Conservation (phyloP, 441 rosid species). For the Hura crepitans region DNA sequence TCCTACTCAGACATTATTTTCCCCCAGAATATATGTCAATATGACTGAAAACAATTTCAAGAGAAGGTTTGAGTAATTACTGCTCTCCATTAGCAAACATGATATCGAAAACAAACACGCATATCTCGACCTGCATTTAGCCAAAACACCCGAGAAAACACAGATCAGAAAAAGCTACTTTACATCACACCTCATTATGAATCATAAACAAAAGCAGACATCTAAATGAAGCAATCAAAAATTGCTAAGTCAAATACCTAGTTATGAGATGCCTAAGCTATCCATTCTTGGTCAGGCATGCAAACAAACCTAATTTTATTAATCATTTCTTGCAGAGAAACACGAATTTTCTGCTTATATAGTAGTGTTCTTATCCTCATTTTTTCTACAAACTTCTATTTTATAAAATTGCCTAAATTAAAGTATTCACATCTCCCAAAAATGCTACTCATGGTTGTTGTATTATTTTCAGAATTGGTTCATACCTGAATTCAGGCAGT, state of each 20-base stretch:
- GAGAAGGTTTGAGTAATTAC: conserved; percentile 42
- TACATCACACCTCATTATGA: conserved; percentile 2
- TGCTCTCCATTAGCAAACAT: conserved; percentile 82
- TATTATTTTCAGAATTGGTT: background rate
- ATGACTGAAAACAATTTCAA: conserved; percentile 13
- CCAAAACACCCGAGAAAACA: conserved; percentile 17
- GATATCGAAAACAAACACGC: conserved; percentile 76
- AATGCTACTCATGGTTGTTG: background rate
- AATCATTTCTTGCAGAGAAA: background rate
- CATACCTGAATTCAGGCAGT: background rate
- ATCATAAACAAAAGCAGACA: background rate
- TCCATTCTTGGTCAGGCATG: background rate
- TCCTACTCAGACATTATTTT: conserved; percentile 6
- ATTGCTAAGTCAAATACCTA: conserved; percentile 6
- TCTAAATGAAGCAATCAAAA: background rate
- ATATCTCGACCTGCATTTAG: conserved; percentile 67
- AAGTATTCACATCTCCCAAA: background rate
- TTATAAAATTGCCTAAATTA: background rate
- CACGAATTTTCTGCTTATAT: background rate
- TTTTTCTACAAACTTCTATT: background rate
- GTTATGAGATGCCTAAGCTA: too few relatives aligned
- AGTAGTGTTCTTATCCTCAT: background rate
- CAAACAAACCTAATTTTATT: background rate
- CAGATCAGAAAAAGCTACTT: background rate
- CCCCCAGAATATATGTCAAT: background rate